These are phyloP conservation scores for Trichoderma parareesei DNA, from an alignment of 495 filamentous ascomycete genomes.

Conservation along the genomic window DNA sequence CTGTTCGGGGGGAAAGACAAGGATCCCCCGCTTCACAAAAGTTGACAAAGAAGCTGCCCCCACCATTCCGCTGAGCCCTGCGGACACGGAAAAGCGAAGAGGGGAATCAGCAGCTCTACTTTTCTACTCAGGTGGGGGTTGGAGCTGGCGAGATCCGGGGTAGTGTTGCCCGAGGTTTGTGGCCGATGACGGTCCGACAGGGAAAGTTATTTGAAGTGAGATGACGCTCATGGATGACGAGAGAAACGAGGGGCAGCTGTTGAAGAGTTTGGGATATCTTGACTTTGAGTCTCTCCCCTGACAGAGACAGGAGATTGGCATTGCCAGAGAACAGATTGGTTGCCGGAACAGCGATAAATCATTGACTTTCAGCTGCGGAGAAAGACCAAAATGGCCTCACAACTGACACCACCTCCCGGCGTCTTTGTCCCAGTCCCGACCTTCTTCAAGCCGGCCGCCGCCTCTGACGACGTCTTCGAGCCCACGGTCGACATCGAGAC, in stretches of 20 bases:
- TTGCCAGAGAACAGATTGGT: too few relatives aligned
- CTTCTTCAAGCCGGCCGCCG: constrained; percentile 22
- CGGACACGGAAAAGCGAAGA: constrained; percentile 7
- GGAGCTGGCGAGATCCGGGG: not conserved
- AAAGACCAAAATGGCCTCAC: not conserved
- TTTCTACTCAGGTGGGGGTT: not conserved
- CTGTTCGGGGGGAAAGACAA: not conserved
- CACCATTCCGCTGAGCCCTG: not conserved
- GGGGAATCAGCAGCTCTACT: not conserved
- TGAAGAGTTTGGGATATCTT: not conserved
- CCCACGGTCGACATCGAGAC: constrained; percentile 9
- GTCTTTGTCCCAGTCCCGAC: constrained; percentile 28
- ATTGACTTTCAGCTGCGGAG: not conserved
- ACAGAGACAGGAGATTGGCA: not conserved
- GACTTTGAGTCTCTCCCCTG: not conserved
- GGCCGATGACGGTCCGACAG: not conserved
- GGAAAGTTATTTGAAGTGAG: not conserved
- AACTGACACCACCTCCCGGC: constrained; percentile 16
- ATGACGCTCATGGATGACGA: not conserved
- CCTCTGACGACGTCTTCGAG: constrained; percentile 15
- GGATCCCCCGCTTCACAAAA: not conserved
- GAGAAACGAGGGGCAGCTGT: not conserved
- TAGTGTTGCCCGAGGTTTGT: not conserved
- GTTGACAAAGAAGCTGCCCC: not conserved
- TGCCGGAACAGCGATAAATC: not conserved